Base-by-base conservation (phyloP, 1,284 basidiomycete species). In the Takashimella tepidaria region DNA sequence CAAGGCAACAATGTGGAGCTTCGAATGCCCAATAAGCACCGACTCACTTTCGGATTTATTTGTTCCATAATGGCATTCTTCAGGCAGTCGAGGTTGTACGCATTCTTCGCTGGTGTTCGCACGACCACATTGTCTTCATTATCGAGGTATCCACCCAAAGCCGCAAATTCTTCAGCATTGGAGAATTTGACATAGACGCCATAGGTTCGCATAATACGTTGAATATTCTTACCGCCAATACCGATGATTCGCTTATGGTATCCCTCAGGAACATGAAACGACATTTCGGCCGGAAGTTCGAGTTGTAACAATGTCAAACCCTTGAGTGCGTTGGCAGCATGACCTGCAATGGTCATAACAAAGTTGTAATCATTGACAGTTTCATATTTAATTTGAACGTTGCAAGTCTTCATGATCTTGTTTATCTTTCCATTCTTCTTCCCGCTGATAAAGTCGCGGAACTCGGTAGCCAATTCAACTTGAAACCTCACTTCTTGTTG, bases 191-290 rank as follows among this genome's bases (percentile, higher is more conserved):
- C 96, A 77, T 98, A 98, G 23, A 98, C 95, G 26, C 95, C 95
- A 68, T 89, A 97, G 75, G 96, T 93, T 79, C 98, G 98, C 95
- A 99, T 99, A 76, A 98, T 98, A 57, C 92, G 84, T 57, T 98
- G 95, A 56, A 99, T 98, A 76, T 95, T 98, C 70, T 93, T 89
- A 26, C 95, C 95, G 43, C 92, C 95, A 23, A 98, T 95, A 57
- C 95, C 95, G 64, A 99, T 99, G 74, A 98, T 98, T 58, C 96
- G 89, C 78, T 98, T 98, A 79, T 98, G 95, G 74, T 98, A 98
- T 48, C 86, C 85, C 76, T 99, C 95, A 21, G 96, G 95, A 6
- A 98, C 92, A 76, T 98, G 93, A 83, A 98, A 98, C 22, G 92
- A 97, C 50, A 97, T 89, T 76, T 98, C 95, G n/a, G 96, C 93